These are phyloP conservation scores for Syzygium oleosum DNA, from an alignment of 345 rosid species.

Conservation along the genomic window DNA sequence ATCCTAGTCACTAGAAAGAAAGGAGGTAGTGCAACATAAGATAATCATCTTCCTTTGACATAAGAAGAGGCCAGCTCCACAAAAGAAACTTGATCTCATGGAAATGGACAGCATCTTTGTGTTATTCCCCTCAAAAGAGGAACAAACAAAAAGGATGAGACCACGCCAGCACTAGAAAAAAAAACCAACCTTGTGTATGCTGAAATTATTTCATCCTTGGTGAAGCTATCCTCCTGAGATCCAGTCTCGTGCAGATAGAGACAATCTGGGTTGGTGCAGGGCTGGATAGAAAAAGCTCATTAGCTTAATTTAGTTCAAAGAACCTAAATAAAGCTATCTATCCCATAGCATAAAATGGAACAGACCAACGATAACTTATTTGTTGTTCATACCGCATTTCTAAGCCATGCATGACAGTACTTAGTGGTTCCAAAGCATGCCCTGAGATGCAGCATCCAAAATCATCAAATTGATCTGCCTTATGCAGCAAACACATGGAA, in stretches of 20 bases:
- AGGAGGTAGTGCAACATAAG: not conserved
- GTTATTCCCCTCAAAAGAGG: not conserved
- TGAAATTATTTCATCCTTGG: conserved; percentile 87
- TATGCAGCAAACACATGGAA: not conserved
- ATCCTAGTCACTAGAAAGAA: not conserved
- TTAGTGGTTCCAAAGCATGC: conserved; percentile 96
- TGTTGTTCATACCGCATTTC: conserved; percentile 59
- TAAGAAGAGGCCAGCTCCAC: not conserved
- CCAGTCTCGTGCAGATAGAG: conserved; percentile 92
- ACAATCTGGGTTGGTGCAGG: conserved; percentile 93
- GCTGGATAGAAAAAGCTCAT: conserved; percentile 31
- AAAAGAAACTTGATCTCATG: not conserved
- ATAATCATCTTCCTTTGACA: not conserved
- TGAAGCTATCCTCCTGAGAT: conserved; percentile 87
- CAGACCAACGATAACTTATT: not conserved
- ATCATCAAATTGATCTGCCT: not conserved
- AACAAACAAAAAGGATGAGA: not conserved
- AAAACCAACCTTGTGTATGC: conserved; percentile 64
- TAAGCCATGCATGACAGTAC: conserved; percentile 96
- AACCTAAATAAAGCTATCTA: not conserved
- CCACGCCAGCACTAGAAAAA: not conserved
- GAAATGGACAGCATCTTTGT: not conserved
- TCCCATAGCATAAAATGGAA: not conserved
- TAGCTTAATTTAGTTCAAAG: not conserved
- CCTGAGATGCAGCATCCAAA: conserved; percentile 24